Percentiles rank a stretch among this genome's conserved stretches.
These are phyloP conservation scores for Macrophomina tecta DNA, from an alignment of 2,329 filamentous ascomycete species.

Conservation along the genomic window DNA sequence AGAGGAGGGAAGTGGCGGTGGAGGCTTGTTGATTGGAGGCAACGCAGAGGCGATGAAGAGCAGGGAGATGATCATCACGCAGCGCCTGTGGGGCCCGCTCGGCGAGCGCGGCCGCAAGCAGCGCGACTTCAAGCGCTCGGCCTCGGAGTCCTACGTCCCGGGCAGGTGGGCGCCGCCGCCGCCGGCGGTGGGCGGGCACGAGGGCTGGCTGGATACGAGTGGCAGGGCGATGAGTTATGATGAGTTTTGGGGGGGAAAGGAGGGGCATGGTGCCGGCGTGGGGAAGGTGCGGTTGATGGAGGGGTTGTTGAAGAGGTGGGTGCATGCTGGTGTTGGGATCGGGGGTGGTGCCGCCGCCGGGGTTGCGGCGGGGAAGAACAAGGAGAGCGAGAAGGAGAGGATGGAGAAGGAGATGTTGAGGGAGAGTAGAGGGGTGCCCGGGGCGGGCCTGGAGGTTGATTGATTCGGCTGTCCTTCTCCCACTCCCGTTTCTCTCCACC, in stretches of 20 bases:
- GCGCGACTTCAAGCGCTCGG: conserved; percentile 5
- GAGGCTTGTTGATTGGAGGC: too few species aligned
- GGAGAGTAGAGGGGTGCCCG: background rate
- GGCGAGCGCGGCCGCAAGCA: conserved; percentile 4
- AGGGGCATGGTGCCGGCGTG: background rate
- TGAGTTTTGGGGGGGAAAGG: conserved; percentile 1
- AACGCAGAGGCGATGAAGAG: background rate
- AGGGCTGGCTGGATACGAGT: conserved; percentile 14
- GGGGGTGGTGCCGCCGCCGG: background rate
- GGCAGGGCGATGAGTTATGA: background rate
- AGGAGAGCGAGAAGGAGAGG: background rate
- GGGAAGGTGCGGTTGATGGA: background rate
- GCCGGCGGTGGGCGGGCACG: background rate
- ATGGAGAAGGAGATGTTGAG: background rate
- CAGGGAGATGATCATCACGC: background rate
- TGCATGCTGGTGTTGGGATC: background rate
- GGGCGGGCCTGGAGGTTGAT: background rate
- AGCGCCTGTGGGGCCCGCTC: conserved; percentile 15
- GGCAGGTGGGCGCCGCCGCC: conserved; percentile 9
- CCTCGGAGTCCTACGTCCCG: background rate
- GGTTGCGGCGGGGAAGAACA: background rate
- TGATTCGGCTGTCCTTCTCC: background rate
- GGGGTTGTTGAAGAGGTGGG: background rate
- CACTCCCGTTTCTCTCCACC: too few species aligned
- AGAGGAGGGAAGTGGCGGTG: too few species aligned